Evolutionary conservation across 305 asterid genomes (phyloP).

Genomic region (Solanum hybrid): DNA sequence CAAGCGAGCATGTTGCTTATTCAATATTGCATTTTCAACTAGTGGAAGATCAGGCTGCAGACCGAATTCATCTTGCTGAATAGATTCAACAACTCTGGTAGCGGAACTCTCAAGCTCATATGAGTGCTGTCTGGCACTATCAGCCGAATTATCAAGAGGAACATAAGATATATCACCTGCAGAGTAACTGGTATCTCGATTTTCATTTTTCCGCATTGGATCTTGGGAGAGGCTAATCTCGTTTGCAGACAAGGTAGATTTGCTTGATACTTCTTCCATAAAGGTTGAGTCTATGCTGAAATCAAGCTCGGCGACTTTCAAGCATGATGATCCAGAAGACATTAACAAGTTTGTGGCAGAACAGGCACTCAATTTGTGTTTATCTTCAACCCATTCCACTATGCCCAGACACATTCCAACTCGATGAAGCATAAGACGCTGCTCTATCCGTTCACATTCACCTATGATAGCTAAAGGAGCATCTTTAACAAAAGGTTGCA

Average conservation of each 20-base stretch:
- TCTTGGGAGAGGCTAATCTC: conserved; percentile 20
- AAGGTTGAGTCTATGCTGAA: conserved; percentile 18
- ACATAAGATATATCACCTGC: conserved; percentile 21
- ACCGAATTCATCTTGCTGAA: conserved; percentile 86
- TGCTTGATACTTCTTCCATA: conserved; percentile 15
- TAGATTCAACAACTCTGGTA: conserved; percentile 50
- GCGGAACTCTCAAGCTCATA: conserved; percentile 27
- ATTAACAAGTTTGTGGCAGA: conserved; percentile 17
- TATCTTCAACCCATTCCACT: conserved; percentile 77
- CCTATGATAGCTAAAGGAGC: conserved; percentile 63
- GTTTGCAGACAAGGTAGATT: conserved; percentile 16
- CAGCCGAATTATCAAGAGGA: conserved; percentile 15
- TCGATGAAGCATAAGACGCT: conserved; percentile 81
- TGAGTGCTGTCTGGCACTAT: conserved; percentile 6
- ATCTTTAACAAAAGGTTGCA: conserved; percentile 57
- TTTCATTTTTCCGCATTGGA: conserved; percentile 13
- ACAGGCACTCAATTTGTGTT: conserved; percentile 36
- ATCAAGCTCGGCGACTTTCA: conserved; percentile 21
- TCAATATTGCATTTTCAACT: conserved; percentile 57
- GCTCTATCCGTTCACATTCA: conserved; percentile 53
- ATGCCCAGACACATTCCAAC: conserved; percentile 84
- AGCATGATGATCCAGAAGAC: conserved; percentile 31
- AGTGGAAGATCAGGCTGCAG: conserved; percentile 49
- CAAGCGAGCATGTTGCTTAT: conserved; percentile 94
- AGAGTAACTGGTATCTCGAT: conserved; percentile 15